Conservation (phyloP, 345 rosid genomes). For the Populus ilicifolia region DNA sequence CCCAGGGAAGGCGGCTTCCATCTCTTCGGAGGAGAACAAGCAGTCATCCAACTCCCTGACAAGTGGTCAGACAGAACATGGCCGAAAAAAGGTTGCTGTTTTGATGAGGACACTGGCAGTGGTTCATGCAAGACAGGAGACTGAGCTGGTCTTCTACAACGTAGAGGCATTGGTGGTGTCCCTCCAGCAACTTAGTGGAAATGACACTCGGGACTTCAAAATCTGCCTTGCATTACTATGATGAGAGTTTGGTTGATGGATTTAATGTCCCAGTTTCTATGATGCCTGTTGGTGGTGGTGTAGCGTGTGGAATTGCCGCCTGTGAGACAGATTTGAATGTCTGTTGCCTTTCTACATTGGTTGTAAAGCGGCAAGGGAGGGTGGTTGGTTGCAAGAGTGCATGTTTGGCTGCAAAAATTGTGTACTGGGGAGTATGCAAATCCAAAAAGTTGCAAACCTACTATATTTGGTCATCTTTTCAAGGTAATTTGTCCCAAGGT, state of each 20-base stretch:
- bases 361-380: conserved; percentile 30
- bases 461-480: conserved; percentile 35
- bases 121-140: conserved; percentile 48
- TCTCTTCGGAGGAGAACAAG: conserved; percentile 35
- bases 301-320: conserved; percentile 36
- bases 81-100: conserved; percentile 50
- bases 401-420: conserved; percentile 43
- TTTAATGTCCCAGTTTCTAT: conserved; percentile 47
- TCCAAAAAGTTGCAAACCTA: conserved; percentile 40
- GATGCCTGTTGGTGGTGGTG: conserved; percentile 38
- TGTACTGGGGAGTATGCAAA: conserved; percentile 42
- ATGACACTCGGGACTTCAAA: conserved; percentile 44
- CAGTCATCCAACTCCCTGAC: conserved; percentile 29
- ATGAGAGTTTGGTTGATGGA: conserved; percentile 53
- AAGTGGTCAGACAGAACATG: conserved; percentile 52
- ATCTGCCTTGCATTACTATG: conserved; percentile 48
- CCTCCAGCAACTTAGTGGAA: conserved; percentile 47
- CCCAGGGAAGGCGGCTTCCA: conserved; percentile 41
- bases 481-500: conserved; percentile 51
- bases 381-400: conserved; percentile 54
- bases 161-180: conserved; percentile 43
- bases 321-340: conserved; percentile 46
- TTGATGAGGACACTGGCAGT: conserved; percentile 27
- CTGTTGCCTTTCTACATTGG: conserved; percentile 40
- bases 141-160: conserved; percentile 36